Base-by-base conservation (phyloP, 1,284 basidiomycete species). In the Ganoderma multipileum region DNA sequence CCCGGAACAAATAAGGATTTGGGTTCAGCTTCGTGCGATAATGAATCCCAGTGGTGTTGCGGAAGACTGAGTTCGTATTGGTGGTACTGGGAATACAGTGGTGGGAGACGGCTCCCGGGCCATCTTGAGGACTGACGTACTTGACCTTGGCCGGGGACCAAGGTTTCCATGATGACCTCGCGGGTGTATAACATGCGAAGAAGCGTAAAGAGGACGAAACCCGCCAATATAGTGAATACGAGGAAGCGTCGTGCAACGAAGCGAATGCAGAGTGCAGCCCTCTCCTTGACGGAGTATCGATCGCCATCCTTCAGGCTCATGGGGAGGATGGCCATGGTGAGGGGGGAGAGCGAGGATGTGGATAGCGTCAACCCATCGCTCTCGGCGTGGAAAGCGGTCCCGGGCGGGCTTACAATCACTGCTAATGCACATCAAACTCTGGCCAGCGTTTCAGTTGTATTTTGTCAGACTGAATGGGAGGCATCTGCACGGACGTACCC, bases 41-140 rank as follows among this genome's bases (percentile, higher is more conserved):
- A 61, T 26, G 63, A 39, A 6, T 61, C 38, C 70, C 67, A 68
- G 28, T 64, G 30, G 11, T 72, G 68, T 55, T 72, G 71, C 5
- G 71, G 63, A 6, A 72, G 64, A 11, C 28, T 12, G 16, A 68
- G 67, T 38, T 71, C 70, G 4, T 61, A 41, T 12, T 50, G 44
- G 42, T 68, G 58, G 52, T 54, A 68, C 9, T 54, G n/a, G 12
- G 65, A 62, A 36, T 71, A 71, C 23, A 71, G 67, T 16, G 70
- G 70, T 12, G 70, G 70, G 23, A 52, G 47, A 14, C 23, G 23
- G 23, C 3, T 26, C 12, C 23, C 23, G 11, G 47, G 47, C 47
- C 47, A 52, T 28, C 47, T 52, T 52, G 47, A 52, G 5, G 12
- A 14, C 47, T 52, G 47, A 52, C 9, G 47, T 26, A 23, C 44